Percentiles rank a stretch among this genome's conserved stretches.
Evolutionary conservation across 345 rosid genomes (phyloP).

Genomic region (Clausena lansium): DNA sequence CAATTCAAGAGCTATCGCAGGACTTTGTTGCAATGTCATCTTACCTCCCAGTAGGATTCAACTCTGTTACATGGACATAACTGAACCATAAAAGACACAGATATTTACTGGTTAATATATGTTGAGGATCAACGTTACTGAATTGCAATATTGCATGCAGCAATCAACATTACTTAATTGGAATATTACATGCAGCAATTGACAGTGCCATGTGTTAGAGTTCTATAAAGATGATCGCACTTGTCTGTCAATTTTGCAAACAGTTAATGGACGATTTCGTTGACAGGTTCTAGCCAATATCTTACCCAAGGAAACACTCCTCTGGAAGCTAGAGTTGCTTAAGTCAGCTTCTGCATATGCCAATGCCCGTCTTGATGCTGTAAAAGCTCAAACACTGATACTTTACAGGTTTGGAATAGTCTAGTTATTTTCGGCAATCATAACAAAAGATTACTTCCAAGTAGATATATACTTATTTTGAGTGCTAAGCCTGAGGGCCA

Average conservation of each 20-base stretch:
- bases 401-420: slow-evolving; percentile 45
- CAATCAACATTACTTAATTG: too few relatives aligned
- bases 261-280: background rate
- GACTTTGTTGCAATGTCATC: slow-evolving; percentile 9
- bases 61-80: background rate
- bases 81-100: too few relatives aligned
- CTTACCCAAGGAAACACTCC: slow-evolving; percentile 30
- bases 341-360: slow-evolving; percentile 58
- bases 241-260: too few relatives aligned
- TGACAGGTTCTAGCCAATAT: slow-evolving; percentile 17
- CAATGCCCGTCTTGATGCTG: slow-evolving; percentile 46
- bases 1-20: background rate
- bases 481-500: background rate
- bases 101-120: background rate
- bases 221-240: too few relatives aligned
- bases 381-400: slow-evolving; percentile 60
- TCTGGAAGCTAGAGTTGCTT: slow-evolving; percentile 39
- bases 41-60: slow-evolving; percentile 9
- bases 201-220: too few relatives aligned
- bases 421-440: background rate
- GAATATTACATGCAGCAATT: too few relatives aligned
- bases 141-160: too few relatives aligned
- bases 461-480: background rate
- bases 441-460: background rate
- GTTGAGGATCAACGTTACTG: too few relatives aligned